These are phyloP conservation scores for Syncephalastrum contaminatum DNA, from an alignment of 371 early-diverging fungal genomes.

Conservation along the genomic window DNA sequence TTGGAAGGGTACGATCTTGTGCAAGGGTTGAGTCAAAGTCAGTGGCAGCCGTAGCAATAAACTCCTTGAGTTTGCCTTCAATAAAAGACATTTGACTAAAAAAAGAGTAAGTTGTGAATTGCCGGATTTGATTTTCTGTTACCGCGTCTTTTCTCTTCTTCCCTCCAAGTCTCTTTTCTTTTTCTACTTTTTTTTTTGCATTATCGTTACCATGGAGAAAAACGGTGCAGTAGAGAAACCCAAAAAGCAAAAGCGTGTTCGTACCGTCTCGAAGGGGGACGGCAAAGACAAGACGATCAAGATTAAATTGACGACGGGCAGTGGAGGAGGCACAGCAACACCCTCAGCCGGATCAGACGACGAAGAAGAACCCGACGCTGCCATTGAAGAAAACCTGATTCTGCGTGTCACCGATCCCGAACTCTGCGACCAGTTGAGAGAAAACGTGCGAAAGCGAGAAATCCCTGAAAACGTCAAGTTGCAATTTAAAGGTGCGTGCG, in stretches of 20 bases:
- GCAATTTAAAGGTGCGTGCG: conserved; percentile 60
- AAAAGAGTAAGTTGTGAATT: no score
- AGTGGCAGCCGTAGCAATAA: conserved; percentile 35
- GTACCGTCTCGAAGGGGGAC: not conserved
- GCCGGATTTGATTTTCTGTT: no score
- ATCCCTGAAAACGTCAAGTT: conserved; percentile 67
- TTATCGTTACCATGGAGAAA: not conserved
- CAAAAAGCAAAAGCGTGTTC: not conserved
- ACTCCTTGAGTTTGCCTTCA: conserved; percentile 14
- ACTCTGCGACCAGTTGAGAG: conserved; percentile 61
- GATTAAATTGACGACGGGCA: conserved; percentile 20
- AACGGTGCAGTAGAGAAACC: not conserved
- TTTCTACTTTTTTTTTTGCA: not conserved
- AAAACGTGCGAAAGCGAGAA: conserved; percentile 67
- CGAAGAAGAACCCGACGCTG: conserved; percentile 64
- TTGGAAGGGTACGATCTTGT: conserved; percentile 19
- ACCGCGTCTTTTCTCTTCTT: no score
- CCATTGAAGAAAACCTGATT: conserved; percentile 79
- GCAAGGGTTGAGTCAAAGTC: conserved; percentile 24
- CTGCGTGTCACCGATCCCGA: conserved; percentile 72
- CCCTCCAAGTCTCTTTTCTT: not conserved
- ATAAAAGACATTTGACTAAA: not conserved
- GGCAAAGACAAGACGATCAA: conserved; percentile 18
- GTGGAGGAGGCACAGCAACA: conserved; percentile 7
- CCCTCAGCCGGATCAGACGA: conserved; percentile 39